phyloP scores from a whole-genome alignment of 2,329 filamentous ascomycete genomes.

The Trichoderma atroviride region DNA sequence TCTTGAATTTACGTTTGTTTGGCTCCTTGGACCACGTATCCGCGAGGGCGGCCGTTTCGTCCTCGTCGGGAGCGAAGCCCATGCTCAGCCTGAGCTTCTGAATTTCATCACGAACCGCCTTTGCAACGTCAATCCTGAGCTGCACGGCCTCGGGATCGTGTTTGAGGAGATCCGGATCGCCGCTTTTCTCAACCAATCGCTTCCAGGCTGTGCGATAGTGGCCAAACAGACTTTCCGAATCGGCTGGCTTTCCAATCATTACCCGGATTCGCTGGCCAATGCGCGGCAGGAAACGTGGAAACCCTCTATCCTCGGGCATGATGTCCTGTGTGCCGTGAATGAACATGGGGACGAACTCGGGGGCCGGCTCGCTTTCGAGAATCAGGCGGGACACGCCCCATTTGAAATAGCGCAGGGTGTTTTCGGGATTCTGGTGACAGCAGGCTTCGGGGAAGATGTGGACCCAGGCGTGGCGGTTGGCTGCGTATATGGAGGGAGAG shows the following conservation, averaged over 20 bases:
- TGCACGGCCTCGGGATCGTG: slow-evolving; percentile 66
- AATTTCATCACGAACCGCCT: slow-evolving; percentile 76
- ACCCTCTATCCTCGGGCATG: slow-evolving; percentile 82
- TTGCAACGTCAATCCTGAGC: slow-evolving; percentile 74
- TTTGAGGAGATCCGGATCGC: slow-evolving; percentile 52
- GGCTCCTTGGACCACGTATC: slow-evolving; percentile 74
- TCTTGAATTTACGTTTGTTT: slow-evolving; percentile 52
- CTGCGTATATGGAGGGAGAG: slow-evolving; percentile 71
- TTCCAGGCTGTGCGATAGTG: slow-evolving; percentile 76
- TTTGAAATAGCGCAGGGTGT: slow-evolving; percentile 93
- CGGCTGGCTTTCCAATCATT: slow-evolving; percentile 77
- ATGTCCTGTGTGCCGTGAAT: slow-evolving; percentile 85
- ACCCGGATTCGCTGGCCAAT: slow-evolving; percentile 70
- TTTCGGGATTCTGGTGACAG: slow-evolving; percentile 81
- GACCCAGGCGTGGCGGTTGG: slow-evolving; percentile 78
- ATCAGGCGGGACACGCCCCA: slow-evolving; percentile 94
- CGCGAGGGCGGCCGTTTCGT: slow-evolving; percentile 73
- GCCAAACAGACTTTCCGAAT: slow-evolving; percentile 74
- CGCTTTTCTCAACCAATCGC: slow-evolving; percentile 55
- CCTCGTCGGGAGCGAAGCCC: slow-evolving; percentile 75
- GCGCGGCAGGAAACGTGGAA: slow-evolving; percentile 80
- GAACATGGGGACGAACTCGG: slow-evolving; percentile 91
- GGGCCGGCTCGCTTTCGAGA: slow-evolving; percentile 83
- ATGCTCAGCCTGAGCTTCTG: slow-evolving; percentile 72
- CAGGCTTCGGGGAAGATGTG: slow-evolving; percentile 96